Evolutionary conservation across 2,329 filamentous ascomycete genomes (phyloP), one percentile per base, ranked within the genome.

Genomic region (Ampelomyces quisqualis): DNA sequence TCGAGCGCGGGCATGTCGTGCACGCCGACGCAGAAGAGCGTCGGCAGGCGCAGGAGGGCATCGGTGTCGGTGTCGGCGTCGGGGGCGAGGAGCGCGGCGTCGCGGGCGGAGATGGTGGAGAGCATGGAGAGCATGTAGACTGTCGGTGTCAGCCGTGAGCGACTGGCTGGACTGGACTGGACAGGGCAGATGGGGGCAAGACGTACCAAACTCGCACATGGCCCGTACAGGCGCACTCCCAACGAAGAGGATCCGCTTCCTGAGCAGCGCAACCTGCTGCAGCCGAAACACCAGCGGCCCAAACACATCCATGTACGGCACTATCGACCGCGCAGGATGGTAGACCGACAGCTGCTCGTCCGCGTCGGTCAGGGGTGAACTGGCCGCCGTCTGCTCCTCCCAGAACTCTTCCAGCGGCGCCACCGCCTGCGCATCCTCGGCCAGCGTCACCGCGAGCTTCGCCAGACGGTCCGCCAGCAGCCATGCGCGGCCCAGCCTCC

Each of bases 81-180:
- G 1, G 78, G 66, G 14, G 84, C 80, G n/a, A 95, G 74, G 10
- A 85, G 71, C 36, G 90, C 82, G 42, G 79, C 76, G 29, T 90
- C 78, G 20, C 85, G 82, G 24, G 84, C 77, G 19, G 93, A 90
- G 29, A 97, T 85, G 55, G 90, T 95, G 30, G 90, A 90, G 22
- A 98, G 76, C 38, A 97, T 79, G n/a, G 91, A 96, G 36, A 97
- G 80, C 65, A 93, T 83, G 70, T 97, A 98, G 48, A 97, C 93
- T 91, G 49, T 5, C 3, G 10, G 20, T 10, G 23, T 47, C 17
- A 49, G 57, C 35, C 33, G 11, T 29, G 17, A n/a, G n/a, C n/a
- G n/a, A n/a, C n/a, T n/a, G n/a, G n/a, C n/a, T n/a, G n/a, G n/a
- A n/a, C n/a, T n/a, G n/a, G n/a, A n/a, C n/a, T n/a, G 9, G 20